Evolutionary conservation across 805 yeast species (phyloP).

Genomic region (Wickerhamomyces ciferrii): DNA sequence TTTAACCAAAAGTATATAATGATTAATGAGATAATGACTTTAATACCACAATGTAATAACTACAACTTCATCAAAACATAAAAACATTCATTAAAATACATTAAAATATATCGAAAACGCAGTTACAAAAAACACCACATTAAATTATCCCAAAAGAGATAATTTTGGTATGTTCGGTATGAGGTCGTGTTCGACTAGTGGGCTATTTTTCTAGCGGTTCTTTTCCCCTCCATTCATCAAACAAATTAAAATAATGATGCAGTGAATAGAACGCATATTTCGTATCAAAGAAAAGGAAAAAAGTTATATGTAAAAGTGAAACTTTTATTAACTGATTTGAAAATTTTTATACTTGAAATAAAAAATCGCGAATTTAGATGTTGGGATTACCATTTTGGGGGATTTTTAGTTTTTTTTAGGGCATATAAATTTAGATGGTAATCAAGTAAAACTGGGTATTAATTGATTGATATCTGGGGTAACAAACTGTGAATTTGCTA

Average conservation of each 20-base stretch:
- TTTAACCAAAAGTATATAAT: too few relatives aligned
- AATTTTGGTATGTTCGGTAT: conserved; percentile 22
- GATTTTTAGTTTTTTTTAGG: too few relatives aligned
- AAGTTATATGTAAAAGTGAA: conserved; percentile 2
- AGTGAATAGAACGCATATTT: conserved; percentile 38
- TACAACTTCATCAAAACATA: not conserved
- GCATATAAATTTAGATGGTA: too few relatives aligned
- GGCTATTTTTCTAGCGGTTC: conserved; percentile 28
- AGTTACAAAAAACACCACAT: conserved; percentile 28
- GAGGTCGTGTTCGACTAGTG: conserved; percentile 31
- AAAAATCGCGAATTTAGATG: conserved; percentile 1
- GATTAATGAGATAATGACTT: not conserved
- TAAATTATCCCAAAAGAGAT: not conserved
- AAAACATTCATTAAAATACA: not conserved
- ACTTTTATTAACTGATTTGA: not conserved
- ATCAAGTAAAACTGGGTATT: too few relatives aligned
- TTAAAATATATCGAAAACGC: conserved; percentile 33
- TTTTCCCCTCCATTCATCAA: conserved; percentile 42
- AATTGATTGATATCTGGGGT: too few relatives aligned
- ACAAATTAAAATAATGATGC: conserved; percentile 27
- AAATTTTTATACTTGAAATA: conserved; percentile 4
- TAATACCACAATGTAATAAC: too few relatives aligned
- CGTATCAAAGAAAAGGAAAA: conserved; percentile 29
- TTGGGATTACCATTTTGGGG: too few relatives aligned
- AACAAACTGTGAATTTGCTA: too few relatives aligned